Percentiles rank a stretch among this genome's conserved stretches.
phyloP scores from a whole-genome alignment of 2,329 filamentous ascomycete genomes.

The Rhinocladiella mackenziei region DNA sequence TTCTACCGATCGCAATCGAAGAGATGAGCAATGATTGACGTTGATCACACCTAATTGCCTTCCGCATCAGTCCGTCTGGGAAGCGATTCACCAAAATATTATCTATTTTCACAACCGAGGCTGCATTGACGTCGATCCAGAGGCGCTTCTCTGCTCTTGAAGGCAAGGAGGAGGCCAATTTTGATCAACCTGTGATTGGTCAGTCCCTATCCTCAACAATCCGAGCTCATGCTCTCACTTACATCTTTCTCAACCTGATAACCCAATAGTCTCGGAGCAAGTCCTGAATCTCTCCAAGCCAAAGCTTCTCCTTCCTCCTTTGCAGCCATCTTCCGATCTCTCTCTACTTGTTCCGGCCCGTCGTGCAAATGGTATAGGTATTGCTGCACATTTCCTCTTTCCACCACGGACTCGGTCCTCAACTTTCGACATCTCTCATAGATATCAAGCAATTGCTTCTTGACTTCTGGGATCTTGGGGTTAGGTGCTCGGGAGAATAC shows the following conservation, averaged over 20 bases:
- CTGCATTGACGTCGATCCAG: not conserved
- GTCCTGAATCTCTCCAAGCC: conserved; percentile 41
- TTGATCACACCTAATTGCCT: not conserved
- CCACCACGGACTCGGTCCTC: conserved; percentile 58
- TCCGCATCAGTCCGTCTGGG: not conserved
- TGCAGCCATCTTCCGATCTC: conserved; percentile 44
- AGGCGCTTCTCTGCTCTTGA: not conserved
- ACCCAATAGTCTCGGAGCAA: conserved; percentile 40
- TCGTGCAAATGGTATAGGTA: conserved; percentile 60
- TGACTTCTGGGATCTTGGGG: conserved; percentile 28
- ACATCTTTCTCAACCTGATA: conserved; percentile 41
- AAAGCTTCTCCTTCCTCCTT: conserved; percentile 38
- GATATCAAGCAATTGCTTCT: conserved; percentile 22
- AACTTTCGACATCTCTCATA: conserved; percentile 58
- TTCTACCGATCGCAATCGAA: not conserved
- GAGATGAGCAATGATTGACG: not conserved
- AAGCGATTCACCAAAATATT: not conserved
- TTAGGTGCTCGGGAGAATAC: conserved; percentile 31
- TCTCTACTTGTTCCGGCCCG: conserved; percentile 52
- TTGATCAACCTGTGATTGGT: conserved; percentile 8
- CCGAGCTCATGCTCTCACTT: conserved; percentile 21
- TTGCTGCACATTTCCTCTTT: conserved; percentile 58
- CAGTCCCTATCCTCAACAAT: not conserved
- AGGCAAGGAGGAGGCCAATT: conserved; percentile 12
- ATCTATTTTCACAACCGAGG: conserved; percentile 3